Percentiles rank a stretch among this genome's conserved stretches.
Conservation (phyloP, 2,329 filamentous ascomycete genomes). For the Thelonectria discophora region DNA sequence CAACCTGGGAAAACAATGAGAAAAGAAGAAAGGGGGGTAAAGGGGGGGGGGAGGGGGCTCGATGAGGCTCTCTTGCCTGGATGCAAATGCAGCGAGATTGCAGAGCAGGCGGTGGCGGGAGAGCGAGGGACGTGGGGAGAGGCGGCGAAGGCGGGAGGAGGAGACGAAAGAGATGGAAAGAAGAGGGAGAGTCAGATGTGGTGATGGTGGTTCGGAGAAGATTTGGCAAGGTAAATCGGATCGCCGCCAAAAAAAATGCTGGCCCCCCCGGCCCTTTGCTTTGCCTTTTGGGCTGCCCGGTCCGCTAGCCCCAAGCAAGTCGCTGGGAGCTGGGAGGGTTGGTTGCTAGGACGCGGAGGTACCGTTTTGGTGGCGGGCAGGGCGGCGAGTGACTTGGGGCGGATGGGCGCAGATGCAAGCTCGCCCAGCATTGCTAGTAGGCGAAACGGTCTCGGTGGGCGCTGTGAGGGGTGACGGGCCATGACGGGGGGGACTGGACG, state of each 20-base stretch:
- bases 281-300: conserved; percentile 31
- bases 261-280: conserved; percentile 37
- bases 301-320: conserved; percentile 40
- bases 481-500: neutral
- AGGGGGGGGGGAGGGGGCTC: conserved; percentile 30
- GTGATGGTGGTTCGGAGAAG: conserved; percentile 45
- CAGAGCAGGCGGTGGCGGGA: conserved; percentile 32
- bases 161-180: conserved; percentile 24
- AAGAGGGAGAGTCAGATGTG: conserved; percentile 33
- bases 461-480: conserved; percentile 4
- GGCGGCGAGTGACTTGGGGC: conserved; percentile 37
- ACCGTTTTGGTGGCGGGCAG: conserved; percentile 29
- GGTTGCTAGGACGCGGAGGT: conserved; percentile 30
- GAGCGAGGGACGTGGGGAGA: conserved; percentile 35
- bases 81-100: conserved; percentile 32
- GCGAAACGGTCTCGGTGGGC: conserved; percentile 23
- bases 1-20: conserved; percentile 28
- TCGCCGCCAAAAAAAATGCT: conserved; percentile 41
- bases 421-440: conserved; percentile 33
- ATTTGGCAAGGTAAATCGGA: conserved; percentile 45
- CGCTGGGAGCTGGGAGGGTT: conserved; percentile 32
- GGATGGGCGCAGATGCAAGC: conserved; percentile 13
- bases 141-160: conserved; percentile 26
- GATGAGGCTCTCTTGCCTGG: conserved; percentile 39
- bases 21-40: conserved; percentile 26